A percentile compares a stretch with the other conserved stretches of the same genome.
Evolutionary conservation across 352 stramenopile species (phyloP).

Genomic region (Phytophthora pisi): DNA sequence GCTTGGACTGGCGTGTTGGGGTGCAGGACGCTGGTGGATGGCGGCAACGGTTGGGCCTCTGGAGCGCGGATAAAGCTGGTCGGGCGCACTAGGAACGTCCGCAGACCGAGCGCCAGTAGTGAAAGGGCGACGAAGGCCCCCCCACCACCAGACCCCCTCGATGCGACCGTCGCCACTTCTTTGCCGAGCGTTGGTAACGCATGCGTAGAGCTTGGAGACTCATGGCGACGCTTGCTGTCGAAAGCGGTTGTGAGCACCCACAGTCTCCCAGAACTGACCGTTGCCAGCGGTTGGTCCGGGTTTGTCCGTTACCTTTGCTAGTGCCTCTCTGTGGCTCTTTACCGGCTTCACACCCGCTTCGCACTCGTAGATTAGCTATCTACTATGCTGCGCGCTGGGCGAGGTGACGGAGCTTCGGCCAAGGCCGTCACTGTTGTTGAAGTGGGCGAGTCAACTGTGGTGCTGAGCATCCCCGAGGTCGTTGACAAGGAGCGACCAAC

Average conservation of each 20-base stretch:
- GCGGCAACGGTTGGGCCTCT: neutral
- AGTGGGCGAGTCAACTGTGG: neutral
- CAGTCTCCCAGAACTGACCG: neutral
- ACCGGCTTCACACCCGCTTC: neutral
- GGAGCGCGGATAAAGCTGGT: neutral
- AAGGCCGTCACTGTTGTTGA: neutral
- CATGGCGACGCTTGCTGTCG: neutral
- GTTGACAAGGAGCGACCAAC: neutral
- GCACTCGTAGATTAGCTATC: neutral
- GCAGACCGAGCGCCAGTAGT: neutral
- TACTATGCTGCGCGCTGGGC: conserved; percentile 5
- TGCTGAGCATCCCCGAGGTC: neutral
- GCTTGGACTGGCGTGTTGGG: conserved; percentile 14
- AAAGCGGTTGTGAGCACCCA: too few relatives aligned
- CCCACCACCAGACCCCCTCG: neutral
- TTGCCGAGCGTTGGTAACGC: neutral
- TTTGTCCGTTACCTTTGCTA: neutral
- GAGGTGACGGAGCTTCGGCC: conserved; percentile 4
- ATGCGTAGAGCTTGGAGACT: neutral
- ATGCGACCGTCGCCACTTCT: neutral
- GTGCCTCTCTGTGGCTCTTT: neutral
- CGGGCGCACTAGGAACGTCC: neutral
- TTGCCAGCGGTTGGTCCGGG: neutral
- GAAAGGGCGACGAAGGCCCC: neutral
- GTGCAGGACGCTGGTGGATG: conserved; percentile 19